These are phyloP conservation scores for Biscutella laevigata DNA, from an alignment of 441 rosid genomes.

Conservation along the genomic window DNA sequence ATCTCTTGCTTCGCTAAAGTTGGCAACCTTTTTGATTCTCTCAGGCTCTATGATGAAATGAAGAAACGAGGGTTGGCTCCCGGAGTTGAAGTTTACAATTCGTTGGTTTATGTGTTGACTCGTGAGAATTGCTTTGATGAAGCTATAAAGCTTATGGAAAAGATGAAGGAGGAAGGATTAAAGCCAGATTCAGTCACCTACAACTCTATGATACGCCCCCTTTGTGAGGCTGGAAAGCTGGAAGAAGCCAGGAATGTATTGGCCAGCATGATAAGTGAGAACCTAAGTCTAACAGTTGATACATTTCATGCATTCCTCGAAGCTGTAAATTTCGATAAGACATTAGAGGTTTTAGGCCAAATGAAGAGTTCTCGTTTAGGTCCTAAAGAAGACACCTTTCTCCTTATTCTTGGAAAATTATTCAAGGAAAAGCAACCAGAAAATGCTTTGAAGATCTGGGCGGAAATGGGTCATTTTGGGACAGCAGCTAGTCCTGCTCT, in stretches of 20 bases:
- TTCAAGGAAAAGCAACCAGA: slow-evolving; percentile 55
- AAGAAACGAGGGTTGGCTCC: slow-evolving; percentile 68
- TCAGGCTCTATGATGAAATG: slow-evolving; percentile 84
- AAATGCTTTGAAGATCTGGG: slow-evolving; percentile 61
- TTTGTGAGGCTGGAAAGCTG: slow-evolving; percentile 45
- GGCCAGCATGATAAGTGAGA: slow-evolving; percentile 48
- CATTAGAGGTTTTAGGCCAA: slow-evolving; percentile 38
- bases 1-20: slow-evolving; percentile 73
- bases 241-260: slow-evolving; percentile 52
- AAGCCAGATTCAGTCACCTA: slow-evolving; percentile 59
- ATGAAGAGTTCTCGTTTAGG: slow-evolving; percentile 55
- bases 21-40: slow-evolving; percentile 72
- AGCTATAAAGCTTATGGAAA: slow-evolving; percentile 53
- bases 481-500: slow-evolving; percentile 34
- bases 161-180: slow-evolving; percentile 45
- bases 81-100: slow-evolving; percentile 54
- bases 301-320: slow-evolving; percentile 68
- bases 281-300: slow-evolving; percentile 43
- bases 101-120: slow-evolving; percentile 59
- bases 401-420: slow-evolving; percentile 43
- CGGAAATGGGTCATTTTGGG: slow-evolving; percentile 54
- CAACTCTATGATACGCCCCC: slow-evolving; percentile 59
- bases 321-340: slow-evolving; percentile 37
- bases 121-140: slow-evolving; percentile 54
- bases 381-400: slow-evolving; percentile 55